Base-by-base conservation (phyloP, 352 stramenopile species). In the Peronosclerospora sorghi region DNA sequence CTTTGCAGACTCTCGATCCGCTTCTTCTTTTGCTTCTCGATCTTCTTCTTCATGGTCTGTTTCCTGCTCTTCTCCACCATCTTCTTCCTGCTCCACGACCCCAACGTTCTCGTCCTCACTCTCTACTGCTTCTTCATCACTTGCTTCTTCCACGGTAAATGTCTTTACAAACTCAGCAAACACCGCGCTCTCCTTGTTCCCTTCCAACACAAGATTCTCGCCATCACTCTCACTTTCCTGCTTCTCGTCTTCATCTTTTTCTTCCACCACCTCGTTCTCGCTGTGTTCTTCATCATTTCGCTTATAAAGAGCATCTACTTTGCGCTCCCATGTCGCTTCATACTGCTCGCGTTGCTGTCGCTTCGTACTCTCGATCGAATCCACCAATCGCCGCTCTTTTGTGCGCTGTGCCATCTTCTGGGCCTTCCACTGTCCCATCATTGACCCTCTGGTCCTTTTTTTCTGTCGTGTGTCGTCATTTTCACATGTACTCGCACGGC, bases 371-470 rank as follows among this genome's bases (percentile, higher is more conserved):
- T 66, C 63, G 18, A 74, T 52, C 1, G 59, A 66, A 18, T 45
- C 54, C 24, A 60, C 32, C 44, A 86, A 83, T 39, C 65, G 39
- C 12, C 59, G 54, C 34, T 65, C 40, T 63, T 84, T 76, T 9
- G 32, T 41, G 17, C 56, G 58, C 26, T 71, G 45, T 15, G 42
- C n/a, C 32, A 73, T 51, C 56, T 84, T 86, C 15, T 70, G 62
- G 20, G 75, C 41, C 42, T 86, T 83, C 77, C 77, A 89, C 53
- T 89, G 77, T 1, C 56, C 50, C 40, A 87, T 77, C 77, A 89
- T 86, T 19, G 73, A 85, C 20, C 62, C 59, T 18, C 26, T 51
- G 18, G 19, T 41, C 8, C 42, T 48, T 28, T 19, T 14, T 38
- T 19, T 41, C 20, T 45, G 42, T 13, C 28, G 23, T 55, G 51